Evolutionary conservation across 768 basidiomycete species (phyloP), one percentile per base, ranked within the genome.

Genomic region (Mycena indigotica): DNA sequence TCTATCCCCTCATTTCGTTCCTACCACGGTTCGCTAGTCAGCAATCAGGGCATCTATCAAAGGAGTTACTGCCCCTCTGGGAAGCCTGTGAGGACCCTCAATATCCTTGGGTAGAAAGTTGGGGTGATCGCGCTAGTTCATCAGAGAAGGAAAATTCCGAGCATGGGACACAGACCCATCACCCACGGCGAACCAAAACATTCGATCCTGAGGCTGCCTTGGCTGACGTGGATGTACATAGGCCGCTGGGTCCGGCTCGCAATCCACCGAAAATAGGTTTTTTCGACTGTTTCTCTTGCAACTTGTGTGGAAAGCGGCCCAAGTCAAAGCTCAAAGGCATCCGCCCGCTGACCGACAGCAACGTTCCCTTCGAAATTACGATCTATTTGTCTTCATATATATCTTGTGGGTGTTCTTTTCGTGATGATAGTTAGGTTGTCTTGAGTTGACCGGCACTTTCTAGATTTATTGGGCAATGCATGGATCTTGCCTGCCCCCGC

Each of bases 1-100:
- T 91, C 24, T 92, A 87, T 64, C 83, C 84, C 12, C 75, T 90
- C 46, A 77, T 90, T 52, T 84, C 79, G 62, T 84, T 84, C 73
- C 79, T 89, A 2, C 88, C 88, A 4, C 82, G 83, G 10, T 35
- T 35, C 32, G 10, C 17, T 17, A 17, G 23, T 84, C 84, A 61
- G 78, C 79, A 17, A 74, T 72, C 58, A 57, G 62, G 45, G 29
- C 16, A 5, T 48, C 35, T 4, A 30, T 60, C 26, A 0, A 70
- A 67, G 5, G 80, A 84, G 56, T 77, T 78, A 63, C 80, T 87
- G 12, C 85, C 84, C 2, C 72, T 86, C 23, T 86, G 84, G 83
- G 74, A 78, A 30, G 72, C 77, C 4, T 80, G 78, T 3, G 74
- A 77, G 30, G 71, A 75, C 45, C 57, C 57, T 25, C 63, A 67